Base-by-base conservation (phyloP, 495 filamentous ascomycete genomes). In the Darksidea phi region DNA sequence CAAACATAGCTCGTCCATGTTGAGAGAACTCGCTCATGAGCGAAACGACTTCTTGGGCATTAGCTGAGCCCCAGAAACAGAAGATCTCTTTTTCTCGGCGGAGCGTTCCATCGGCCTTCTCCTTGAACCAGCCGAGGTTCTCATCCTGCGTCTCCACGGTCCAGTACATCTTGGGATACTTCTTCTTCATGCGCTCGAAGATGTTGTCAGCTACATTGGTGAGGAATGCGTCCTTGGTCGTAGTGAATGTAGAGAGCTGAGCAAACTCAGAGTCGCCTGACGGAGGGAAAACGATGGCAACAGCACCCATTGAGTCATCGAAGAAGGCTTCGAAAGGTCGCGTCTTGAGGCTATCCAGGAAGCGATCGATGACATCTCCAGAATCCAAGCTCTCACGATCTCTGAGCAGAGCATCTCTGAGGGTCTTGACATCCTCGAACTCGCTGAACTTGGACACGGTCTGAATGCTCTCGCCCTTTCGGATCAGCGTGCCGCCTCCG, bases 121-220 rank as follows among this genome's bases (percentile, higher is more conserved):
- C 93, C 63, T 95, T 96, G 79, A 97, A 97, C 94, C 94, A 98
- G 25, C 89, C 91, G 68, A 98, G 79, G 73, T 97, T 97, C 81
- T 97, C 95, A 63, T 98, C 94, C 61, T 94, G 89, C 67, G 91
- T 87, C 77, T 90, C 91, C 42, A 97, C 94, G n/a, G 91, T 96
- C 93, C 94, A 98, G 34, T 92, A 86, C 54, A 97, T 82, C 76
- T 87, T 91, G 61, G 89, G 85, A 72, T 90, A 89, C 68, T 97
- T 92, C 75, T 93, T 95, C 78, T 91, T 90, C 70, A 98, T 87
- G 54, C 87, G 84, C 49, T 88, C 86, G 73, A 98, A 96, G 50
- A 97, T 88, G 72, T 98, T 98, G 73, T 98, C 94, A n/a, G 93
- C 89, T 26, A 97, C 86, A 69, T 97, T 97, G 20, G 87, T 92